A percentile compares a stretch with the other conserved stretches of the same genome.
Conservation (phyloP, 2,329 filamentous ascomycete genomes). For the Coleophoma crateriformis region DNA sequence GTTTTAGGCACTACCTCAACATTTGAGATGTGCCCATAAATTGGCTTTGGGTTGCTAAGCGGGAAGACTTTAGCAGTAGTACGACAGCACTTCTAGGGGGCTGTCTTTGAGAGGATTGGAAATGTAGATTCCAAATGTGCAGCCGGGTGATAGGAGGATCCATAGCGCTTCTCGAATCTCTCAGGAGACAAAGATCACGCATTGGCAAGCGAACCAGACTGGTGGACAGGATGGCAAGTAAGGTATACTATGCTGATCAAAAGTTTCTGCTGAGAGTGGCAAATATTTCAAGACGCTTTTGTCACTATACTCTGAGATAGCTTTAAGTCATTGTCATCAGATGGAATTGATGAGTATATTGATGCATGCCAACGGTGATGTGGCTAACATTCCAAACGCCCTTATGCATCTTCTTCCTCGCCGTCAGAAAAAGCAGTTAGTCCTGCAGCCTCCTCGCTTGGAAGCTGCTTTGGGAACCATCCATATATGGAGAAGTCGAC, state of each 20-base stretch:
- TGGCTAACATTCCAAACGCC: slow-evolving; percentile 9
- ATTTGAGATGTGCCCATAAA: neutral
- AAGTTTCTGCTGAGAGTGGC: no score
- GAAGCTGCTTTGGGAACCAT: slow-evolving; percentile 34
- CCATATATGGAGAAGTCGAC: slow-evolving; percentile 29
- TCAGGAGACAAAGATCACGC: slow-evolving; percentile 10
- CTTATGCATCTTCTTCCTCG: neutral
- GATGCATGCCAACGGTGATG: slow-evolving; percentile 15
- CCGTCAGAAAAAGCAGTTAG: neutral
- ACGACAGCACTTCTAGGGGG: slow-evolving; percentile 8
- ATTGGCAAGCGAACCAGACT: slow-evolving; percentile 22
- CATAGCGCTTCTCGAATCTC: slow-evolving; percentile 20
- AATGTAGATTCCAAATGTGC: slow-evolving; percentile 20
- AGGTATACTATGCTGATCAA: no score
- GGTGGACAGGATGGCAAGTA: slow-evolving; percentile 14
- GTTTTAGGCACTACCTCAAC: neutral
- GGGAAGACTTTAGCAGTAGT: neutral
- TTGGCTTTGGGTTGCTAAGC: no score
- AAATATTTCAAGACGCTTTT: no score
- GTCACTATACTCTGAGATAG: neutral
- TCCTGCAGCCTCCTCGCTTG: neutral
- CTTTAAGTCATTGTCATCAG: slow-evolving; percentile 14
- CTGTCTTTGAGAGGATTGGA: slow-evolving; percentile 19
- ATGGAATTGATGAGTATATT: slow-evolving; percentile 5
- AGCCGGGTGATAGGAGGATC: slow-evolving; percentile 24